phyloP scores from a whole-genome alignment of 1,139 yeast genomes.

The Hemisphaericaspora xylanilytica region DNA sequence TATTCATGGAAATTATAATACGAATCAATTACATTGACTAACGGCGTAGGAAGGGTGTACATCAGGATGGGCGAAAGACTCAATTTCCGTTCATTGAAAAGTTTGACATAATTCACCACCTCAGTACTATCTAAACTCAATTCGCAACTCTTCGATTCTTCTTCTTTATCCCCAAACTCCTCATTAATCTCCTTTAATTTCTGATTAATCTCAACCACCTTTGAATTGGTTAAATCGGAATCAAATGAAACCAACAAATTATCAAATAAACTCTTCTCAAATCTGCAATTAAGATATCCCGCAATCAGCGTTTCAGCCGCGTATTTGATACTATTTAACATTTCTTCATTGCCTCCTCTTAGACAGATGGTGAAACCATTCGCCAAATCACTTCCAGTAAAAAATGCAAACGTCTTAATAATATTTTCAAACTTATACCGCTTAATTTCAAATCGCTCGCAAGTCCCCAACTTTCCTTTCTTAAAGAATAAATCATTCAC shows the following conservation, averaged over 20 bases:
- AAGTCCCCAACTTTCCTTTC: conserved; percentile 64
- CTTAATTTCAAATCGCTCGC: conserved; percentile 69
- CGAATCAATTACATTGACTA: conserved; percentile 53
- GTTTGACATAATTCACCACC: conserved; percentile 47
- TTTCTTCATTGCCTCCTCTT: conserved; percentile 68
- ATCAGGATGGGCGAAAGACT: conserved; percentile 77
- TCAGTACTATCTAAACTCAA: conserved; percentile 30
- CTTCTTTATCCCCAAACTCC: conserved; percentile 8
- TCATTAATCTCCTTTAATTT: conserved; percentile 11
- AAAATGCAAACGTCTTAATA: conserved; percentile 70
- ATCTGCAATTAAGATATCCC: conserved; percentile 69
- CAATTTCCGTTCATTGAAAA: conserved; percentile 50
- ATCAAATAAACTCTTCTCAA: conserved; percentile 78
- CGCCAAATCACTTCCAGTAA: conserved; percentile 72
- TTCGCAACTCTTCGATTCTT: conserved; percentile 13
- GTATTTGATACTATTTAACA: conserved; percentile 66
- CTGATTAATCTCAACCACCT: conserved; percentile 10
- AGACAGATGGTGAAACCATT: conserved; percentile 81
- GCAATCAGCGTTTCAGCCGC: conserved; percentile 79
- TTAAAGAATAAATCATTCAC: conserved; percentile 49
- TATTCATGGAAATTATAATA: conserved; percentile 44
- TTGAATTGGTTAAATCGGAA: conserved; percentile 20
- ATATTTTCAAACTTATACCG: conserved; percentile 54
- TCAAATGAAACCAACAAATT: conserved; percentile 33
- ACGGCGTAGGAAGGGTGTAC: conserved; percentile 63